Evolutionary conservation across 257 asterid genomes (phyloP).

Genomic region (Solanum stenotomum): DNA sequence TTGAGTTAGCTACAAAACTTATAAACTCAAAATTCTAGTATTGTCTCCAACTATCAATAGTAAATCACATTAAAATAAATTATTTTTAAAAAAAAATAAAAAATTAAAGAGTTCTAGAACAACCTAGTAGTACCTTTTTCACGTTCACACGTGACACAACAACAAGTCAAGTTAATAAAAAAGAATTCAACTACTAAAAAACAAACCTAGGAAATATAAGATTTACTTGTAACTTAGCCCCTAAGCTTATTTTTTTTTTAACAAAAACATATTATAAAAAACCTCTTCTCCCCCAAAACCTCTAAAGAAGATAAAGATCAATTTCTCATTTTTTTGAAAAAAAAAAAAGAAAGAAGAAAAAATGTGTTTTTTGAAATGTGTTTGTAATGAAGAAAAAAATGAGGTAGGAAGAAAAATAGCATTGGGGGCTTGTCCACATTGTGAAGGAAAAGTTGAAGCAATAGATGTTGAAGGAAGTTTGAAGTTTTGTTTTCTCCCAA

Average conservation of each 20-base stretch:
- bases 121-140: not conserved
- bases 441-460: conserved; percentile 52
- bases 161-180: not conserved
- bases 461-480: conserved; percentile 12
- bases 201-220: not conserved
- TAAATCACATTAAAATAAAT: not conserved
- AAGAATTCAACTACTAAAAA: not conserved
- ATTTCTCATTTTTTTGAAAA: no score
- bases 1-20: no score
- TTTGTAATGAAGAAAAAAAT: conserved; percentile 28
- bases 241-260: not conserved
- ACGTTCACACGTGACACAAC: not conserved
- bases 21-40: not conserved
- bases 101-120: not conserved
- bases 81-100: not conserved
- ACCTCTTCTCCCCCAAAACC: not conserved
- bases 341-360: no score
- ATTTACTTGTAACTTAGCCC: not conserved
- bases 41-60: not conserved
- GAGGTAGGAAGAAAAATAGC: conserved; percentile 39
- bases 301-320: not conserved
- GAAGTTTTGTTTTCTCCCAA: not conserved
- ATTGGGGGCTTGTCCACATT: conserved; percentile 39
- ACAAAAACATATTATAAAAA: not conserved
- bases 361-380: conserved; percentile 18